Conservation (phyloP, 202 grass and related monocot genomes). For the Panicum hallii region DNA sequence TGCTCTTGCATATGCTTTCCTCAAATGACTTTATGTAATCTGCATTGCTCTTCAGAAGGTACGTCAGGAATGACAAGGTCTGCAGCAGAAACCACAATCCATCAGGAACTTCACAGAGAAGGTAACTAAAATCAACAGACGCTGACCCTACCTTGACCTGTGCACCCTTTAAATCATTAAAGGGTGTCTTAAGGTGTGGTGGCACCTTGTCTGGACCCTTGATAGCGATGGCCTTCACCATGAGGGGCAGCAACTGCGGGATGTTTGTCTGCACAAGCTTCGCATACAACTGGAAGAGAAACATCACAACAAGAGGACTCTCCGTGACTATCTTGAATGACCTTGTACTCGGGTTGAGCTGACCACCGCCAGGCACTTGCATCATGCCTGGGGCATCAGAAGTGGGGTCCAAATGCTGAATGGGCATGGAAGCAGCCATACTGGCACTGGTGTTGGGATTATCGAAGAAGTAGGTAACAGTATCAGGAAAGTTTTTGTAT, state of each 20-base stretch:
- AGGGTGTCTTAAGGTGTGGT: constrained; percentile 76
- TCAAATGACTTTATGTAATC: constrained; percentile 93
- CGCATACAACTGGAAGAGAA: constrained; percentile 94
- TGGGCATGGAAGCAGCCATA: constrained; percentile 37
- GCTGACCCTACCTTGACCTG: constrained; percentile 88
- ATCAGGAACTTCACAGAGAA: constrained; percentile 34
- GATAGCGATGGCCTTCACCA: constrained; percentile 88
- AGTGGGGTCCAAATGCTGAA: constrained; percentile 60
- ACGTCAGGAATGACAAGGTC: constrained; percentile 93
- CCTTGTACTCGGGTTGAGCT: constrained; percentile 83
- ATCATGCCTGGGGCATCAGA: constrained; percentile 51
- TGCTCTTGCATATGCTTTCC: constrained; percentile 99
- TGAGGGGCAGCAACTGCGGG: constrained; percentile 78
- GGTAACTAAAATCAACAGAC: constrained; percentile 14
- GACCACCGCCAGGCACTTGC: constrained; percentile 53
- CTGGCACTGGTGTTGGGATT: constrained; percentile 52
- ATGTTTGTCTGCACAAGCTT: constrained; percentile 99
- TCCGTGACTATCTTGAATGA: constrained; percentile 99
- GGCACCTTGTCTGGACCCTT: constrained; percentile 84
- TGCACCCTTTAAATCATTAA: constrained; percentile 91
- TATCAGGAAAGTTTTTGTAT: constrained; percentile 77
- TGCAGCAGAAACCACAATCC: constrained; percentile 52
- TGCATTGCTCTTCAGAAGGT: constrained; percentile 95
- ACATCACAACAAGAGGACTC: constrained; percentile 99
- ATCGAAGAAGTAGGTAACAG: constrained; percentile 76